A percentile compares a stretch with the other conserved stretches of the same genome.
Evolutionary conservation across 139 green algal genomes (phyloP).

Genomic region (Tetradesmus obliquus): DNA sequence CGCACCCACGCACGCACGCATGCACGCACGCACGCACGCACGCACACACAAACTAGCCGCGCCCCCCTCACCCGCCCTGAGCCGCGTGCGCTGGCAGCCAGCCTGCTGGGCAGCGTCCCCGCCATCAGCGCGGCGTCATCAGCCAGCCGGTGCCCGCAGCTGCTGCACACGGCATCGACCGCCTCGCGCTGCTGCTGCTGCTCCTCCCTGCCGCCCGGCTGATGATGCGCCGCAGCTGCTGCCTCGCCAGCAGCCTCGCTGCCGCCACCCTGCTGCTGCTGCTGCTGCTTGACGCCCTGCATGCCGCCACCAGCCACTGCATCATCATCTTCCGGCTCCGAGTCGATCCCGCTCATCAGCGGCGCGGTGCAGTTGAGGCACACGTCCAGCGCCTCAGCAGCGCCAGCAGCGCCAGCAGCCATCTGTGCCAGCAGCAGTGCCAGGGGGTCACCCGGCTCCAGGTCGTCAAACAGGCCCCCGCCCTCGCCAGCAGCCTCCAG

Average conservation of each 20-base stretch:
- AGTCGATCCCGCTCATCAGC: neutral
- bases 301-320: neutral
- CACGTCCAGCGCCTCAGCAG: neutral
- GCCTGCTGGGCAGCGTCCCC: neutral
- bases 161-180: slow-evolving; percentile 16
- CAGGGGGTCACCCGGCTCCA: neutral
- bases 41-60: too few species aligned
- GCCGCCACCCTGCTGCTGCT: neutral
- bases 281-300: neutral
- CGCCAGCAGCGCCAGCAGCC: neutral
- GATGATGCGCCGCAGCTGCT: neutral
- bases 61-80: neutral
- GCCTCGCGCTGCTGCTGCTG: neutral
- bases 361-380: slow-evolving; percentile 48
- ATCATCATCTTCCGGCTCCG: neutral
- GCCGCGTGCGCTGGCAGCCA: slow-evolving; percentile 13
- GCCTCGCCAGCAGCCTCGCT: neutral
- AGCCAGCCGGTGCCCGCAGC: slow-evolving; percentile 32
- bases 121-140: slow-evolving; percentile 26
- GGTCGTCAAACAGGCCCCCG: neutral
- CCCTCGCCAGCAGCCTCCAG: neutral
- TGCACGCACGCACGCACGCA: too few species aligned
- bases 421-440: neutral
- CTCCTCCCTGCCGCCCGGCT: neutral
- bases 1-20: too few species aligned